Percentiles rank a stretch among this genome's conserved stretches.
Conservation (phyloP, 73 alveolate genomes). For the Uronychia setigera region DNA sequence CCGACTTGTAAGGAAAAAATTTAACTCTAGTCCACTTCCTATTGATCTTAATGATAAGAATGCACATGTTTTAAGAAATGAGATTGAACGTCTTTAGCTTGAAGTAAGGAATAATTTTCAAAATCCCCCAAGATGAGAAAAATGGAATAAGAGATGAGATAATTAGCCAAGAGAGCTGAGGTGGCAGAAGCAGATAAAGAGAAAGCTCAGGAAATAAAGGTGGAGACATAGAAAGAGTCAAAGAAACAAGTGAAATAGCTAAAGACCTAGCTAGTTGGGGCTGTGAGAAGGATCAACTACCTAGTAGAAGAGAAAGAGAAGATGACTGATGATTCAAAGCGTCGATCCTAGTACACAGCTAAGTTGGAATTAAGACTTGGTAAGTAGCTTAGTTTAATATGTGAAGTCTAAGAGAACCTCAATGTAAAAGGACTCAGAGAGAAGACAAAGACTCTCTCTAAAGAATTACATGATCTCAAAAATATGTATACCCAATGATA, state of each 20-base stretch:
- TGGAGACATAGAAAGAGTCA: conserved; percentile 10
- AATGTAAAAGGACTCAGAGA: conserved; percentile 32
- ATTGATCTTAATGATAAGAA: conserved; percentile 39
- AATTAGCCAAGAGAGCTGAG: neutral
- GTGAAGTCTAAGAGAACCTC: conserved; percentile 19
- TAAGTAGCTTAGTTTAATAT: neutral
- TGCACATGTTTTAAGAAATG: conserved; percentile 22
- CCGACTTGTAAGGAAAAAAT: no score
- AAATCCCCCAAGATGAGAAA: no score
- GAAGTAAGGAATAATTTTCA: conserved; percentile 1
- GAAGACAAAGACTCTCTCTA: conserved; percentile 6
- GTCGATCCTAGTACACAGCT: conserved; percentile 29
- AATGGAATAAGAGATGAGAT: neutral
- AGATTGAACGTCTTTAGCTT: conserved; percentile 29
- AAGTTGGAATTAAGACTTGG: conserved; percentile 29
- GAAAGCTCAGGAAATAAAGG: neutral
- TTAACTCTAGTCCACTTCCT: conserved; percentile 22
- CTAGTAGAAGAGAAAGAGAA: conserved; percentile 36
- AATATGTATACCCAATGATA: no score
- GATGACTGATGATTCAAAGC: conserved; percentile 16
- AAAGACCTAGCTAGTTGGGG: conserved; percentile 30
- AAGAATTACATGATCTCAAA: neutral
- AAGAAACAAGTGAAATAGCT: conserved; percentile 12
- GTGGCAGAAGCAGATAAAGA: neutral
- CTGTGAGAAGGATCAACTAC: conserved; percentile 52